phyloP scores from a whole-genome alignment of 768 basidiomycete genomes.

The Crepidotus variabilis region DNA sequence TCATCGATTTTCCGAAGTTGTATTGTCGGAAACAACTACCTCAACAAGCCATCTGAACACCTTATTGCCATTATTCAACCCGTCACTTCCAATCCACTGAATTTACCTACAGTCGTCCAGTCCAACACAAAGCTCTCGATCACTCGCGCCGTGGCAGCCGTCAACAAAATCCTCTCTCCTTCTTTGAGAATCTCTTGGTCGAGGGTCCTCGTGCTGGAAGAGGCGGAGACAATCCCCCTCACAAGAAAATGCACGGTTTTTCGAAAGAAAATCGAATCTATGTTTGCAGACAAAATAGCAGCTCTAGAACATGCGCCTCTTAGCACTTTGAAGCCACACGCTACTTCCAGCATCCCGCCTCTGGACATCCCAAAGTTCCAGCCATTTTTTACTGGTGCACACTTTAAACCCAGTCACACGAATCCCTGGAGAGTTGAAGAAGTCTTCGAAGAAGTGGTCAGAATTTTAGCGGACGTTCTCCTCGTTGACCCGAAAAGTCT shows the following conservation, averaged over 20 bases:
- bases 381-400: too few species aligned
- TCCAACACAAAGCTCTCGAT: constrained; percentile 12
- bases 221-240: constrained; percentile 17
- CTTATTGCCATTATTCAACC: constrained; percentile 22
- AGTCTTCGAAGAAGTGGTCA: constrained; percentile 11
- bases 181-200: constrained; percentile 24
- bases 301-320: background rate
- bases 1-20: constrained; percentile 17
- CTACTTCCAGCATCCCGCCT: too few species aligned
- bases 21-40: constrained; percentile 26
- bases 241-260: constrained; percentile 24
- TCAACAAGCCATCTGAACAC: constrained; percentile 15
- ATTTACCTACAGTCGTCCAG: background rate
- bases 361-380: too few species aligned
- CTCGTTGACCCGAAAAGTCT: constrained; percentile 6
- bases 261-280: constrained; percentile 23
- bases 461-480: constrained; percentile 9
- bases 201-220: constrained; percentile 18
- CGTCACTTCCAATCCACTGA: background rate
- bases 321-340: too few species aligned
- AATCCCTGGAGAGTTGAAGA: constrained; percentile 5
- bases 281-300: constrained; percentile 16
- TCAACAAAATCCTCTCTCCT: constrained; percentile 23
- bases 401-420: background rate
- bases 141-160: constrained; percentile 15